Conservation (phyloP, 2,329 filamentous ascomycete species). For the Colletotrichum somersetense region DNA sequence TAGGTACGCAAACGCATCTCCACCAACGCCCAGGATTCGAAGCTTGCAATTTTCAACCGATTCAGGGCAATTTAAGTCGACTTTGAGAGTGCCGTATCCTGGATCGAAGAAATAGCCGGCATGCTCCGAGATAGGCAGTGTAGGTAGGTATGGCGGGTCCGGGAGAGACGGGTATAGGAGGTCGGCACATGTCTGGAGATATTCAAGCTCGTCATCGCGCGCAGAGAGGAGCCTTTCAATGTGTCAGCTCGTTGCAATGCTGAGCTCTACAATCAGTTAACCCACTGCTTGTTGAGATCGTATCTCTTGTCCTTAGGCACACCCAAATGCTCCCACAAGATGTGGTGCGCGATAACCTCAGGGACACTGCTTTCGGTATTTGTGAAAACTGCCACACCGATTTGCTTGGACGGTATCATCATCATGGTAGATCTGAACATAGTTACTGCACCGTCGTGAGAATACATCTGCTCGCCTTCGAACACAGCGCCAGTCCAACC, state of each 20-base stretch:
- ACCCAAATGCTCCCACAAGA: constrained; percentile 50
- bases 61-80: constrained; percentile 40
- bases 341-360: constrained; percentile 45
- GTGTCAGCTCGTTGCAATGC: background rate
- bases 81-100: constrained; percentile 43
- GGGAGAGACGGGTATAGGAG: constrained; percentile 40
- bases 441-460: constrained; percentile 49
- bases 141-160: constrained; percentile 48
- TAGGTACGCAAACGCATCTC: constrained; percentile 7
- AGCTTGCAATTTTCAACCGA: constrained; percentile 40
- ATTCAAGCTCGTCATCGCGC: background rate
- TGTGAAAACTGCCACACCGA: constrained; percentile 50
- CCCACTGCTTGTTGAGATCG: constrained; percentile 41
- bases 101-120: constrained; percentile 55
- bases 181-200: constrained; percentile 42
- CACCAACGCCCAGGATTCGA: constrained; percentile 15
- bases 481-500: constrained; percentile 49
- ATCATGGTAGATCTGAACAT: constrained; percentile 48
- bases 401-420: constrained; percentile 51
- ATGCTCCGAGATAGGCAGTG: constrained; percentile 56
- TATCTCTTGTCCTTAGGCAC: constrained; percentile 42
- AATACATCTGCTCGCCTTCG: constrained; percentile 47
- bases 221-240: background rate
- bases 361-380: constrained; percentile 42
- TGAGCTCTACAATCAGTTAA: background rate